Evolutionary conservation across 768 basidiomycete genomes (phyloP), one percentile per base, ranked within the genome.

Genomic region (Tylopilus sp.): DNA sequence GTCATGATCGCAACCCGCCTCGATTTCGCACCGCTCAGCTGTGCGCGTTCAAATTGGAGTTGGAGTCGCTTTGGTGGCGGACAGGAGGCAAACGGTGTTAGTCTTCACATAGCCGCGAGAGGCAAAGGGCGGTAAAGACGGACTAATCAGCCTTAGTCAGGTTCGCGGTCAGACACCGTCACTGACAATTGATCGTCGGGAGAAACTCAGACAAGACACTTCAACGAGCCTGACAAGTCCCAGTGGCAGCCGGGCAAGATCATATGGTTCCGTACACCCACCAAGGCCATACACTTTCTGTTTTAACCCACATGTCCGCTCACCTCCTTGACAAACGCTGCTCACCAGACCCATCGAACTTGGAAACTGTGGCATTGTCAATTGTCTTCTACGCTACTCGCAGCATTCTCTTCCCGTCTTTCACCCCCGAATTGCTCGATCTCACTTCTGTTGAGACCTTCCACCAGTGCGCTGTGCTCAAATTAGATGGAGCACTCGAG

Each of bases 361-460:
- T n/a, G n/a, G n/a, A n/a, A 26, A 6, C 40, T 6, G 21, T 38
- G 6, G 57, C 59, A 0, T 62, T 62, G 4, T 35, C 43, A 3
- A 30, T 68, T 44, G 25, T 66, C 22, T 60, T 68, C 48, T 68
- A 68, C 40, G 50, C 52, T 7, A 61, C 53, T 6, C 66, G 62
- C 42, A 68, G 68, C 50, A 66, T 68, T 25, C 58, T 69, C 12
- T 56, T 20, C 0, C 67, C 68, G 5, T 45, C 50, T 15, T 64
- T 68, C 40, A 60, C 66, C 17, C 63, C 68, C 4, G 68, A 66
- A 33, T 33, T 69, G 38, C 57, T 69, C 22, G 44, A 68, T 35
- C 58, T 68, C 18, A 22, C 58, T 3, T 30, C 44, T 12, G 23
- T 69, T 28, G 68, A 69, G 38, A 48, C 36, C 0, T 58, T 60